These are phyloP conservation scores for Austroboletus olivaceoglutinosus DNA, from an alignment of 1,284 basidiomycete species.

Conservation along the genomic window DNA sequence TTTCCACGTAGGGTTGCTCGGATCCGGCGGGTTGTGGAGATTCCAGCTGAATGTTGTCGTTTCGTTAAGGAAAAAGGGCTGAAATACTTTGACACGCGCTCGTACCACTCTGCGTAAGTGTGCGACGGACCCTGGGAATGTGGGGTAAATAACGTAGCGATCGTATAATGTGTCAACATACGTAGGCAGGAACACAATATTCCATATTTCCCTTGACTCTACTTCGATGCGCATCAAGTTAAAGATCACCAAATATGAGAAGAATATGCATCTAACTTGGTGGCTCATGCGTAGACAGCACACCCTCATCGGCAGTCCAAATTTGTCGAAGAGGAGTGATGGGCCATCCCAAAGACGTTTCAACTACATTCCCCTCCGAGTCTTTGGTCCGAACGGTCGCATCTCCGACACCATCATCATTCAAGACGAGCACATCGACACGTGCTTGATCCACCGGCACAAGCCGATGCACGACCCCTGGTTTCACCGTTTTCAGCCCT, in stretches of 20 bases:
- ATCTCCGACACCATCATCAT: constrained; percentile 29
- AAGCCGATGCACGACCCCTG: constrained; percentile 41
- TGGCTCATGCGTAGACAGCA: constrained; percentile 46
- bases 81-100: constrained; percentile 30
- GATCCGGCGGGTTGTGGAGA: not conserved
- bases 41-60: not conserved
- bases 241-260: not conserved
- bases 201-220: constrained; percentile 51
- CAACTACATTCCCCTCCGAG: constrained; percentile 31
- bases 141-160: too few species aligned
- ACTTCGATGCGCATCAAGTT: constrained; percentile 27
- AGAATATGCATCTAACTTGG: constrained; percentile 46
- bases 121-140: constrained; percentile 34
- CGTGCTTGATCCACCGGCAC: constrained; percentile 46
- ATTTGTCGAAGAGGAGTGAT: constrained; percentile 37
- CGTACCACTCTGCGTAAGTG: constrained; percentile 58
- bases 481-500: constrained; percentile 37
- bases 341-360: constrained; percentile 37
- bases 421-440: constrained; percentile 41
- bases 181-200: constrained; percentile 45
- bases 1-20: constrained; percentile 21
- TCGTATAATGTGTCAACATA: not conserved
- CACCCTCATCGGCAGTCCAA: constrained; percentile 40
- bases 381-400: constrained; percentile 39
- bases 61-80: not conserved